Percentiles rank a stretch among this genome's conserved stretches.
Evolutionary conservation across 768 basidiomycete genomes (phyloP).

Genomic region (Trametes cubensis): DNA sequence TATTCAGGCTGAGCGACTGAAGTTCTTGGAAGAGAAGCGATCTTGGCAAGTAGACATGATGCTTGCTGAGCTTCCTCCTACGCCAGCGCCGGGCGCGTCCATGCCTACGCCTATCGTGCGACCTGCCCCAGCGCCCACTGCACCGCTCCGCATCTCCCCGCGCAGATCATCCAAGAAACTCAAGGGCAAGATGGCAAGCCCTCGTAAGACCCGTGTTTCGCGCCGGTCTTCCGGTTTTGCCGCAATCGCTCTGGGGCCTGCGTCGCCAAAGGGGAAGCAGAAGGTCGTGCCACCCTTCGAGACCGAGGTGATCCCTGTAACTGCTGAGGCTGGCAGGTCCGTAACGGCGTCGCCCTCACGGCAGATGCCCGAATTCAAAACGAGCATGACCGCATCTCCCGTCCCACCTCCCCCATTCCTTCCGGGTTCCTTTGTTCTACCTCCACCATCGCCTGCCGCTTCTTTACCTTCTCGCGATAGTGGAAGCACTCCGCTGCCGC

Average conservation of each 20-base stretch:
- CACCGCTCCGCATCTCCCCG: slow-evolving; percentile 42
- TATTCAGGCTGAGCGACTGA: slow-evolving; percentile 59
- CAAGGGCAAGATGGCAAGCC: slow-evolving; percentile 46
- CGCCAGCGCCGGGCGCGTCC: slow-evolving; percentile 28
- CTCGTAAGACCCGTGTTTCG: slow-evolving; percentile 49
- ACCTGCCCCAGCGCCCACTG: slow-evolving; percentile 18
- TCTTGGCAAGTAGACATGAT: slow-evolving; percentile 70
- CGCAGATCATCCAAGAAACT: slow-evolving; percentile 48
- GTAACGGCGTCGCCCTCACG: slow-evolving; percentile 30
- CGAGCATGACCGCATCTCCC: slow-evolving; percentile 28
- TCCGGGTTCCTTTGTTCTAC: slow-evolving; percentile 73
- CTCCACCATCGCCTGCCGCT: slow-evolving; percentile 74
- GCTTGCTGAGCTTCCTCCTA: slow-evolving; percentile 58
- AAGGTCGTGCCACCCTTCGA: slow-evolving; percentile 52
- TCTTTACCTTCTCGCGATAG: slow-evolving; percentile 56
- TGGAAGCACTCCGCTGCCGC: slow-evolving; percentile 37
- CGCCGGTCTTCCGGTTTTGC: slow-evolving; percentile 48
- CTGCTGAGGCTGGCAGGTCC: not conserved
- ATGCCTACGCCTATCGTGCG: slow-evolving; percentile 34
- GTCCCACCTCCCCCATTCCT: slow-evolving; percentile 49
- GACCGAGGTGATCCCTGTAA: slow-evolving; percentile 50
- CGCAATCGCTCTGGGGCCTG: slow-evolving; percentile 27
- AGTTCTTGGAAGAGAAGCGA: slow-evolving; percentile 70
- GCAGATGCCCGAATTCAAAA: slow-evolving; percentile 34
- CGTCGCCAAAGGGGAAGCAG: slow-evolving; percentile 44